Evolutionary conservation across 495 filamentous ascomycete genomes (phyloP), one percentile per base, ranked within the genome.

Genomic region (Hypoxylon subgilvum): DNA sequence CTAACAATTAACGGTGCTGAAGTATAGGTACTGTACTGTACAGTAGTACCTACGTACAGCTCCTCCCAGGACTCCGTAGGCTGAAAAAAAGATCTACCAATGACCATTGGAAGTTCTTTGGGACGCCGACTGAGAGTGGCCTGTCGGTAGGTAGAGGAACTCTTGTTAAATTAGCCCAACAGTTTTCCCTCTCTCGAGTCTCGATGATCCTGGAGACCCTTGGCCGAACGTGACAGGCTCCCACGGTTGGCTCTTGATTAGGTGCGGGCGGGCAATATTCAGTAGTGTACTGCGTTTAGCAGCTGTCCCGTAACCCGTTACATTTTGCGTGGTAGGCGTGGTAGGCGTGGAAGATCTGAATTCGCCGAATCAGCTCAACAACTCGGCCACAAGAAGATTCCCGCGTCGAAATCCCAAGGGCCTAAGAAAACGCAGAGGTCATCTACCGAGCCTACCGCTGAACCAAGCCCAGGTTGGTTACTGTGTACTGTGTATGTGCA

Each of bases 11-110:
- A 64, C 44, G 49, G 45, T 36, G 31, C 55, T 30, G 23, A 59
- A 52, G 61, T 64, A 64, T 51, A 58, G 61, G 61, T 64, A 64
- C 61, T 43, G 31, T n/a, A n/a, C n/a, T n/a, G n/a, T n/a, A n/a
- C n/a, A n/a, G n/a, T n/a, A n/a, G n/a, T n/a, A n/a, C n/a, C n/a
- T n/a, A n/a, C n/a, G n/a, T n/a, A n/a, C n/a, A n/a, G n/a, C n/a
- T n/a, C n/a, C 39, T 55, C 23, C 42, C 43, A 46, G 52, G 51
- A 57, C 50, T 57, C 61, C 61, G 52, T 55, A 54, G 57, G 54
- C 54, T 53, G 45, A 57, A 63, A 40, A 57, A 63, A 63, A 54
- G 60, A 63, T 63, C 60, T 58, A 21, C 60, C 48, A 57, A n/a
- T n/a, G n/a, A n/a, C n/a, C n/a, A n/a, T n/a, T 35, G 16, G 39